Evolutionary conservation across 352 stramenopile species (phyloP).

Genomic region (Phytophthora pluvialis): DNA sequence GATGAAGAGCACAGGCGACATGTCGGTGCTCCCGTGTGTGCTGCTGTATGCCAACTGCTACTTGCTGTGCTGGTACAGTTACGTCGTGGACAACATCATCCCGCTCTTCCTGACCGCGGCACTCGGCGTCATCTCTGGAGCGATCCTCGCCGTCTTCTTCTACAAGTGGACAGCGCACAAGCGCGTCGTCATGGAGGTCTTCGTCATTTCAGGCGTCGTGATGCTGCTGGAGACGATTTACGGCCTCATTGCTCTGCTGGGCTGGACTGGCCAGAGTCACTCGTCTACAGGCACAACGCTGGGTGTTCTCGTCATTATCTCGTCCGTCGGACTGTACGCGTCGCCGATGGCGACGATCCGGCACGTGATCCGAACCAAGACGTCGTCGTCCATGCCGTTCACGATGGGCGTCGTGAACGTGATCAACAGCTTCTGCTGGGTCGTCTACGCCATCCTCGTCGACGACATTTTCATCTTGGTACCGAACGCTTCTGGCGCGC

Average conservation of each 20-base stretch:
- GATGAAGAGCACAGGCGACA: conserved; percentile 38
- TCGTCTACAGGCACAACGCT: conserved; percentile 37
- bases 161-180: conserved; percentile 44
- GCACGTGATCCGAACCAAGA: conserved; percentile 48
- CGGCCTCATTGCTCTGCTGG: conserved; percentile 28
- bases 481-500: conserved; percentile 43
- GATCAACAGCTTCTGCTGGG: conserved; percentile 52
- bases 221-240: conserved; percentile 43
- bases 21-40: conserved; percentile 37
- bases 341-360: conserved; percentile 45
- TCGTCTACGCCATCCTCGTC: conserved; percentile 42
- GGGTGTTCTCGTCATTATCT: conserved; percentile 45
- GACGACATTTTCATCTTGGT: conserved; percentile 48
- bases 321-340: conserved; percentile 37
- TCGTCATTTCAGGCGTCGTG: conserved; percentile 27
- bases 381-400: conserved; percentile 51
- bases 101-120: conserved; percentile 47
- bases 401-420: conserved; percentile 48
- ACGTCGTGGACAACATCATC: conserved; percentile 49
- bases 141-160: conserved; percentile 45
- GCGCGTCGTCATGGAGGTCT: conserved; percentile 34
- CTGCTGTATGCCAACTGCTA: conserved; percentile 42
- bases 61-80: conserved; percentile 47
- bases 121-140: conserved; percentile 37
- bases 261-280: conserved; percentile 35